phyloP scores from a whole-genome alignment of 306 rosid genomes.

The Cicer arietinum region DNA sequence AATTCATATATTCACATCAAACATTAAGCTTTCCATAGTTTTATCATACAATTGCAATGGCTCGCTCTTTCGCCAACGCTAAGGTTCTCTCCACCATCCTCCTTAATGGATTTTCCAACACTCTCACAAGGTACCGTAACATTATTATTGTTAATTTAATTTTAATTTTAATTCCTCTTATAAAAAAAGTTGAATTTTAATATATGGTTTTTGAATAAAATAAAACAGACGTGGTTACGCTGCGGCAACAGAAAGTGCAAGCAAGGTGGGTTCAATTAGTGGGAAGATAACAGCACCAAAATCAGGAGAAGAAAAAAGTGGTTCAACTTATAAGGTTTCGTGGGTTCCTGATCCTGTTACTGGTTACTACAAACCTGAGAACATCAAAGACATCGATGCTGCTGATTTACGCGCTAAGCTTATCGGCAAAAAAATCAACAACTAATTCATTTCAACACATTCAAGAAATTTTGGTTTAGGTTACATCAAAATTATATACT shows the following conservation, averaged over 20 bases:
- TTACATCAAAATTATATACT: too few relatives aligned
- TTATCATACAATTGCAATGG: conserved; percentile 48
- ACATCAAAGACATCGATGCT: conserved; percentile 64
- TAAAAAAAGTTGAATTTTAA: neutral
- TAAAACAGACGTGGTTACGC: conserved; percentile 75
- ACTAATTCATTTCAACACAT: neutral
- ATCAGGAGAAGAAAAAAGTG: conserved; percentile 50
- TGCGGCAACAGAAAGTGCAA: conserved; percentile 57
- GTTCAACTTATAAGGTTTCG: conserved; percentile 56
- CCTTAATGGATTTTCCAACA: conserved; percentile 53
- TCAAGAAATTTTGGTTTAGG: neutral
- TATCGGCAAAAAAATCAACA: conserved; percentile 51
- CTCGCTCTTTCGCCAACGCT: conserved; percentile 77
- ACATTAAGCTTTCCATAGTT: conserved; percentile 46
- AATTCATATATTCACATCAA: neutral
- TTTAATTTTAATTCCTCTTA: neutral
- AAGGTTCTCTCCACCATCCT: conserved; percentile 64
- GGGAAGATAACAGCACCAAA: conserved; percentile 46
- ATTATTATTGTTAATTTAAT: neutral
- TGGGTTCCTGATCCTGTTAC: conserved; percentile 96
- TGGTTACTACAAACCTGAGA: conserved; percentile 83
- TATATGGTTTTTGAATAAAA: neutral
- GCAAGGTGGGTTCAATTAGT: conserved; percentile 40
- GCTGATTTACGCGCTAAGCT: conserved; percentile 78
- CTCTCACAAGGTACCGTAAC: conserved; percentile 57